Conservation (phyloP, 805 yeast species). For the Torulaspora gathmanii region DNA sequence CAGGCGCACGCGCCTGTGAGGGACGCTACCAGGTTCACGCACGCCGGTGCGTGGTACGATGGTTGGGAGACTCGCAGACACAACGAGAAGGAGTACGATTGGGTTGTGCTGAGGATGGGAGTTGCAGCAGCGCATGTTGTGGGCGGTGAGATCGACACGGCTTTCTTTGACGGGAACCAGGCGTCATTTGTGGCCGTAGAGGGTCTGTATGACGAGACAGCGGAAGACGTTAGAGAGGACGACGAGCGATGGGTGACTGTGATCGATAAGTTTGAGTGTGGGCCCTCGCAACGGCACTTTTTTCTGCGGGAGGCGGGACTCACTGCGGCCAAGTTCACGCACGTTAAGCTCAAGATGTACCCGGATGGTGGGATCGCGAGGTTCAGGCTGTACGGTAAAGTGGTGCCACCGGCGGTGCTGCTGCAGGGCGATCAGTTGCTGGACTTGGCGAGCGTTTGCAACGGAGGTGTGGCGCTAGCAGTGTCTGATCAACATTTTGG, state of each 20-base stretch:
- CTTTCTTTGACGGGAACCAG: conserved; percentile 91
- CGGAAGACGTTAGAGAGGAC: conserved; percentile 32
- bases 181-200: conserved; percentile 89
- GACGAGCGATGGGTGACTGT: conserved; percentile 62
- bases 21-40: conserved; percentile 73
- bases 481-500: conserved; percentile 94
- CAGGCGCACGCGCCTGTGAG: conserved; percentile 76
- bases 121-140: conserved; percentile 69
- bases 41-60: conserved; percentile 95
- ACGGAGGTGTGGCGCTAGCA: conserved; percentile 84
- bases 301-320: conserved; percentile 53
- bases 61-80: conserved; percentile 99
- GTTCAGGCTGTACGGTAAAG: conserved; percentile 82
- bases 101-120: conserved; percentile 80
- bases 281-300: conserved; percentile 83
- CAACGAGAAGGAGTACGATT: conserved; percentile 77
- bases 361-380: conserved; percentile 99
- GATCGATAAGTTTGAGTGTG: conserved; percentile 71
- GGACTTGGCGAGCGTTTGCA: conserved; percentile 76
- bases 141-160: conserved; percentile 89
- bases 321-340: conserved; percentile 66
- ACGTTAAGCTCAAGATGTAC: conserved; percentile 81
- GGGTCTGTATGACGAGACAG: conserved; percentile 43
- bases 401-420: conserved; percentile 57
- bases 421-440: conserved; percentile 60